Evolutionary conservation across 2,329 filamentous ascomycete species (phyloP).

Genomic region (Venturia effusa): DNA sequence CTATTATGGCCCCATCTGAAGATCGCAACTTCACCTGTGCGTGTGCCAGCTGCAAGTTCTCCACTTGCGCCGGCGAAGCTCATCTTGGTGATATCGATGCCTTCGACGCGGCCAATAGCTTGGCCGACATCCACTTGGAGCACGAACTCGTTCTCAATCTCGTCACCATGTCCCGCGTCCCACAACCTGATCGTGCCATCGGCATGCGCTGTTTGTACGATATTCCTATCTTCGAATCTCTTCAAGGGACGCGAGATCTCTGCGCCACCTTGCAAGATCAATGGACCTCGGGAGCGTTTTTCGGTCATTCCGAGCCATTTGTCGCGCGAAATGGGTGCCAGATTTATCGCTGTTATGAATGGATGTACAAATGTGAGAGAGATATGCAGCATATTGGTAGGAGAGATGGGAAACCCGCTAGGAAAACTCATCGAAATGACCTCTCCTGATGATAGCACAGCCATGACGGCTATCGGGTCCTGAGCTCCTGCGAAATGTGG

Average conservation of each 20-base stretch:
- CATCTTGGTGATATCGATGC: constrained; percentile 67
- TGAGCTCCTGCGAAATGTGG: constrained; percentile 82
- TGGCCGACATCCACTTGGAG: constrained; percentile 81
- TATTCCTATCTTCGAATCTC: constrained; percentile 70
- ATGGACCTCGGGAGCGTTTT: constrained; percentile 65
- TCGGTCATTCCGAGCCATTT: constrained; percentile 90
- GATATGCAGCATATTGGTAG: constrained; percentile 84
- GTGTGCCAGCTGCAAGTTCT: constrained; percentile 74
- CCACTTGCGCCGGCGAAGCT: constrained; percentile 71
- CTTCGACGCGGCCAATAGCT: constrained; percentile 66
- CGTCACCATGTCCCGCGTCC: constrained; percentile 85
- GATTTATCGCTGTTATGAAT: constrained; percentile 62
- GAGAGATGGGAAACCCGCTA: constrained; percentile 78
- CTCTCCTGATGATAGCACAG: constrained; percentile 75
- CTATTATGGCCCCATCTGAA: constrained; percentile 83
- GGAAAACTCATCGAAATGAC: constrained; percentile 85
- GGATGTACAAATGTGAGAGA: constrained; percentile 84
- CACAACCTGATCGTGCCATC: constrained; percentile 88
- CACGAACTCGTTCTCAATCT: constrained; percentile 75
- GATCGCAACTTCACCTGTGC: constrained; percentile 72
- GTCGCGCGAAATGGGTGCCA: constrained; percentile 65
- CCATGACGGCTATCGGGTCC: constrained; percentile 78
- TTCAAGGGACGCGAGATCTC: constrained; percentile 59
- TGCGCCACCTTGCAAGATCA: constrained; percentile 67
- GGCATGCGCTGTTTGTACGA: constrained; percentile 77